phyloP scores from a whole-genome alignment of 768 basidiomycete species.

The Leccinum variicolor region DNA sequence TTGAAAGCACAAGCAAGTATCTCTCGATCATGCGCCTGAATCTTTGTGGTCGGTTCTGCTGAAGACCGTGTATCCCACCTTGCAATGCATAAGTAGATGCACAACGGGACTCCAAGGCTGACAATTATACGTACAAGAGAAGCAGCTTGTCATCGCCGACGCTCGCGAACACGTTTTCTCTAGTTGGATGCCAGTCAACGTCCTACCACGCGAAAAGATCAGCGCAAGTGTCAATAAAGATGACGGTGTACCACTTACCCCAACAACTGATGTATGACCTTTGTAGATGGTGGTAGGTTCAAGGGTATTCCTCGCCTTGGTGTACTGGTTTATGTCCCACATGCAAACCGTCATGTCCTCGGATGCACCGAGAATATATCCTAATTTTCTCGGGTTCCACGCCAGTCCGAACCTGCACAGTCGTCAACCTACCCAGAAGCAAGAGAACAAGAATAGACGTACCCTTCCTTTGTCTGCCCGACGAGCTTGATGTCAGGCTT shows the following conservation, averaged over 20 bases:
- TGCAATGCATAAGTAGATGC: not conserved
- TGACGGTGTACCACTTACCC: slow-evolving; percentile 48
- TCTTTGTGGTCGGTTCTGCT: slow-evolving; percentile 60
- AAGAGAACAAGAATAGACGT: slow-evolving; percentile 27
- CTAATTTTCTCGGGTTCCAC: slow-evolving; percentile 84
- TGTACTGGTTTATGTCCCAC: slow-evolving; percentile 93
- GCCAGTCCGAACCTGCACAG: slow-evolving; percentile 83
- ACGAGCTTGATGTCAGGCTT: slow-evolving; percentile 88
- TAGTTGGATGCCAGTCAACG: slow-evolving; percentile 89
- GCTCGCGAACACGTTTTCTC: slow-evolving; percentile 86
- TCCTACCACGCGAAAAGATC: slow-evolving; percentile 50
- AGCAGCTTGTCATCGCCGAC: slow-evolving; percentile 96
- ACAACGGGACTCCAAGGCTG: not conserved
- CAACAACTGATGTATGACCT: slow-evolving; percentile 90
- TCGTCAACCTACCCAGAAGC: slow-evolving; percentile 4
- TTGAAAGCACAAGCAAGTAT: slow-evolving; percentile 91
- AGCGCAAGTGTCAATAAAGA: not conserved
- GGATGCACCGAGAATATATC: slow-evolving; percentile 86
- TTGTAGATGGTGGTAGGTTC: slow-evolving; percentile 82
- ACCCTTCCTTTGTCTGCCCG: slow-evolving; percentile 95
- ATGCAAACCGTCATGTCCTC: slow-evolving; percentile 96
- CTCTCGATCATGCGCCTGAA: slow-evolving; percentile 88
- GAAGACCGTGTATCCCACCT: slow-evolving; percentile 93
- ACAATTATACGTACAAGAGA: slow-evolving; percentile 65
- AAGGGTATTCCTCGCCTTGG: slow-evolving; percentile 71